Evolutionary conservation across 2,329 filamentous ascomycete species (phyloP).

Genomic region (Penicillium rolfsii): DNA sequence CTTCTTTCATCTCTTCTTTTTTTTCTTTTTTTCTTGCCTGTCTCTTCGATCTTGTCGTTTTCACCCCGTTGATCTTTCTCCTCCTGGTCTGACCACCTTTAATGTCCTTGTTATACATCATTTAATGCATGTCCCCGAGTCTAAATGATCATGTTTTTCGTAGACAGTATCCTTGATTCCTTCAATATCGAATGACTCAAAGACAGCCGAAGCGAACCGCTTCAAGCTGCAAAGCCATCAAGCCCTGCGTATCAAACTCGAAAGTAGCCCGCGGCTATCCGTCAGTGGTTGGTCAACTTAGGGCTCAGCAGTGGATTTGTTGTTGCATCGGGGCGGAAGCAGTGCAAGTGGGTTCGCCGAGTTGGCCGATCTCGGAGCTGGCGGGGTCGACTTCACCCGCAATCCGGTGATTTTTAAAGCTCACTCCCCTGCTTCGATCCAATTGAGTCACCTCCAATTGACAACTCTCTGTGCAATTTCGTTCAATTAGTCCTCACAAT

Average conservation of each 20-base stretch:
- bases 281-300: background rate
- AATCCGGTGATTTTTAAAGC: conserved; percentile 30
- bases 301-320: background rate
- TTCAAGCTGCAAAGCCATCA: background rate
- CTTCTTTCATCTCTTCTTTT: conserved; percentile 16
- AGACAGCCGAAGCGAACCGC: background rate
- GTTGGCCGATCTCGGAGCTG: conserved; percentile 32
- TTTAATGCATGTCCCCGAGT: conserved; percentile 27
- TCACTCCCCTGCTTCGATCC: conserved; percentile 16
- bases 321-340: background rate
- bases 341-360: background rate
- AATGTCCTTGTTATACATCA: conserved; percentile 21
- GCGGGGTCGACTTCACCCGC: conserved; percentile 32
- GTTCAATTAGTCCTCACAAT: conserved; percentile 50
- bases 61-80: conserved; percentile 3
- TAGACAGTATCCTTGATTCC: background rate
- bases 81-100: conserved; percentile 11
- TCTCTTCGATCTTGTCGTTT: conserved; percentile 18
- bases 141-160: background rate
- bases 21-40: conserved; percentile 19
- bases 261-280: background rate
- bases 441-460: conserved; percentile 24
- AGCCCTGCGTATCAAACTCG: background rate
- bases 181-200: background rate
- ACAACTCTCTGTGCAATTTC: conserved; percentile 8